phyloP scores from a whole-genome alignment of 192 early-diverging fungal species.

The Funneliformis mosseae region DNA sequence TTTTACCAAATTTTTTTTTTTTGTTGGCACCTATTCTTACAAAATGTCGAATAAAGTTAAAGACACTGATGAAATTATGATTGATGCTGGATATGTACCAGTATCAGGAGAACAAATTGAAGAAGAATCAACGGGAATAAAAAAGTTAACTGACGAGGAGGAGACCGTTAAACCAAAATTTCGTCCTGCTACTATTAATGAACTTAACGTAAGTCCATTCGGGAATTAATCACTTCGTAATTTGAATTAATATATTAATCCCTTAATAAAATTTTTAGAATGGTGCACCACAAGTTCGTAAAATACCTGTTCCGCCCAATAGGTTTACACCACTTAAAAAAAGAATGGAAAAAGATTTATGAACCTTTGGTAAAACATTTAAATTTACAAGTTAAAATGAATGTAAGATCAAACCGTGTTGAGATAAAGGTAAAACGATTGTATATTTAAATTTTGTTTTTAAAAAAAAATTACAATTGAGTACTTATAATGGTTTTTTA shows the following conservation, averaged over 20 bases:
- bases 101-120: background rate
- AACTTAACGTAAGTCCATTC: background rate
- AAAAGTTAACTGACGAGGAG: background rate
- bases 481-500: background rate
- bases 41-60: background rate
- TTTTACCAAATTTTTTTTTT: background rate
- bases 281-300: conserved; percentile 62
- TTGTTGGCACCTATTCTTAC: background rate
- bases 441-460: background rate
- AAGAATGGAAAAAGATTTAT: conserved; percentile 95
- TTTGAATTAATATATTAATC: background rate
- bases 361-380: conserved; percentile 95
- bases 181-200: background rate
- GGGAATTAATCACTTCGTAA: too few species aligned
- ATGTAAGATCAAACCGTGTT: conserved; percentile 84
- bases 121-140: background rate
- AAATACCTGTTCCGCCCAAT: conserved; percentile 93
- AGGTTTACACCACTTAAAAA: conserved; percentile 89
- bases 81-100: background rate
- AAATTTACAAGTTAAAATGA: conserved; percentile 95
- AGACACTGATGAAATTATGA: background rate
- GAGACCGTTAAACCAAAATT: background rate
- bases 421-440: conserved; percentile 71
- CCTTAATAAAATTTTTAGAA: background rate
- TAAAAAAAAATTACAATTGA: background rate